Evolutionary conservation across 2,329 filamentous ascomycete species (phyloP).

Genomic region (Cordyceps javanica): DNA sequence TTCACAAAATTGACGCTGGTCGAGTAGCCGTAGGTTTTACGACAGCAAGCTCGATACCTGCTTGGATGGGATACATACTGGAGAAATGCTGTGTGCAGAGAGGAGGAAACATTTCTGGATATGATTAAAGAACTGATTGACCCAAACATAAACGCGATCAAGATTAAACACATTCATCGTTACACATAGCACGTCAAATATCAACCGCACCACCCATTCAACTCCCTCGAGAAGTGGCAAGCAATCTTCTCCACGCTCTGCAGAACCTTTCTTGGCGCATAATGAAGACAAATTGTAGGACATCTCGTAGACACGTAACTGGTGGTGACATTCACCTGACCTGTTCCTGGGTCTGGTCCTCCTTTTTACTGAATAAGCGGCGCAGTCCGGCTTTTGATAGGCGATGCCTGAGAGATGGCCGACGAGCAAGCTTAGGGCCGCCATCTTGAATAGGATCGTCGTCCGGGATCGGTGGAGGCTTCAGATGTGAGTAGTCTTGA

Average conservation of each 20-base stretch:
- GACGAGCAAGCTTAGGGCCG: not conserved
- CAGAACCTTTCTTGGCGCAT: not conserved
- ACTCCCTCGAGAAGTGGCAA: not conserved
- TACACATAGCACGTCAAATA: not conserved
- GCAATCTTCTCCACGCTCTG: not conserved
- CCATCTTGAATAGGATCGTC: not conserved
- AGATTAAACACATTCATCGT: not conserved
- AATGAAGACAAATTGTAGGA: not conserved
- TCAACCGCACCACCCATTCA: not conserved
- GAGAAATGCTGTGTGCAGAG: no score
- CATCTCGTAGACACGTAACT: not conserved
- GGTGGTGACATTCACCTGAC: not conserved
- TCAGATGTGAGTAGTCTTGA: conserved; percentile 11
- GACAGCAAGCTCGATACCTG: not conserved
- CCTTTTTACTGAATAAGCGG: conserved; percentile 33
- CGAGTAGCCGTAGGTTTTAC: not conserved
- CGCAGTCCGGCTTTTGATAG: conserved; percentile 32
- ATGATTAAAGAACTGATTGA: not conserved
- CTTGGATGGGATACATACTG: not conserved
- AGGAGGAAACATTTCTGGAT: conserved; percentile 2
- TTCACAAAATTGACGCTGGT: no score
- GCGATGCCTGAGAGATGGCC: conserved; percentile 21
- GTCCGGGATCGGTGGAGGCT: conserved; percentile 14
- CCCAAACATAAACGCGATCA: not conserved
- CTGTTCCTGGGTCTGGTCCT: conserved; percentile 8